Base-by-base conservation (phyloP, 805 yeast species). In the Kuraishia molischiana region DNA sequence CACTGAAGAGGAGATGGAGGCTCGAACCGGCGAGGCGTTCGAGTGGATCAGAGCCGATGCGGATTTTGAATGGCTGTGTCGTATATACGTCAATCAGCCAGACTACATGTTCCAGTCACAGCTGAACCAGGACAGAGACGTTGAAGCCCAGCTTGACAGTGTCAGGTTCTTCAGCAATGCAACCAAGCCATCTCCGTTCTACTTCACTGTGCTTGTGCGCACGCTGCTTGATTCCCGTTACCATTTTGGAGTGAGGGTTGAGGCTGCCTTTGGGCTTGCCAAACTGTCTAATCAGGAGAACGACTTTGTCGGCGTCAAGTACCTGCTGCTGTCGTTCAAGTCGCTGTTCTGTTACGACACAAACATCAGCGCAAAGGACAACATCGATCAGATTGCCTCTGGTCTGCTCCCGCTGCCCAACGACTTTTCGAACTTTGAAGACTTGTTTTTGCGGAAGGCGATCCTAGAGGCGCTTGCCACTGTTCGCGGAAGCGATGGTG, bases 41-140 rank as follows among this genome's bases (percentile, higher is more conserved):
- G 98, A 92, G 51, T 92, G 99, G 99, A 69, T 92, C 29, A 69
- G 99, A 48, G 85, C 90, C n/a, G 99, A 92, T 60, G 89, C 97
- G 0, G 99, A 92, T 56, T 84, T 81, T 50, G 98, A 92, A 56
- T 92, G 99, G 99, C 81, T 92, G 36, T 85, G 95, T 42, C 75
- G 74, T 46, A 66, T 85, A 18, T 69, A 77, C 41, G 75, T 92
- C 24, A 85, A 79, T 47, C 96, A 89, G 58, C 95, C 95, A 0
- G 97, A 87, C 49, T 83, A 86, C 52, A 92, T 92, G 97, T 92
- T 74, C 54, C 84, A 86, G 1, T 85, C 97, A 0, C 98, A 92
- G 52, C 61, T 92, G 22, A 92, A 85, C 48, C 95, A 87, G 53
- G 99, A 92, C 58, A 64, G 96, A 44, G 99, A 92, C 52, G 94